phyloP scores from a whole-genome alignment of 2,329 filamentous ascomycete species.

The Falciphora oryzae region DNA sequence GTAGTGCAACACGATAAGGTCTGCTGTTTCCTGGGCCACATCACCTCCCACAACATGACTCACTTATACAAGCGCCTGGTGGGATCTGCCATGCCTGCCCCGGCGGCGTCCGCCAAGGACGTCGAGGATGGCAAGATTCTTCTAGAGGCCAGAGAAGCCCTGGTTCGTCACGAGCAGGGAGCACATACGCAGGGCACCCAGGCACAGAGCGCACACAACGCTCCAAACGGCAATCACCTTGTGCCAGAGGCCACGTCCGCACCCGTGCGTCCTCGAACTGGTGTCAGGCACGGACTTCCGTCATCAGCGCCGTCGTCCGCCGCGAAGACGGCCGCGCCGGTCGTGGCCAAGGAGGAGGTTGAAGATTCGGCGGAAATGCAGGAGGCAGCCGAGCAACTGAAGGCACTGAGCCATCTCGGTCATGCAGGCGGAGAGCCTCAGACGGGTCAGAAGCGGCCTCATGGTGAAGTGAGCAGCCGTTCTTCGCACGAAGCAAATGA shows the following conservation, averaged over 20 bases:
- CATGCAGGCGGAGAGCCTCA: constrained; percentile 43
- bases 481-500: constrained; percentile 35
- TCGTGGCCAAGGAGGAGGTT: constrained; percentile 38
- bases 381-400: constrained; percentile 61
- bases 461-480: constrained; percentile 27
- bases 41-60: constrained; percentile 63
- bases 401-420: constrained; percentile 58
- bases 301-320: constrained; percentile 8
- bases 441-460: not conserved
- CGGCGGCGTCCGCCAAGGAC: constrained; percentile 42
- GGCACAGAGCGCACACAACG: constrained; percentile 1
- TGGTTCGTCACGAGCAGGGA: constrained; percentile 15
- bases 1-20: constrained; percentile 61
- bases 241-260: constrained; percentile 3
- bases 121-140: constrained; percentile 53
- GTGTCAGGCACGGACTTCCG: constrained; percentile 4
- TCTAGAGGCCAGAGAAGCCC: constrained; percentile 44
- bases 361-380: constrained; percentile 66
- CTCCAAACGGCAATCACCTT: not conserved
- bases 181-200: not conserved
- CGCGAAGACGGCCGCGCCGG: constrained; percentile 15
- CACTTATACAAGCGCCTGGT: constrained; percentile 57
- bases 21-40: constrained; percentile 59
- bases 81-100: constrained; percentile 36
- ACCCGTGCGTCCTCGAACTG: not conserved